A percentile compares a stretch with the other conserved stretches of the same genome.
phyloP scores from a whole-genome alignment of 768 basidiomycete genomes.

The Asterophora lycoperdoides region DNA sequence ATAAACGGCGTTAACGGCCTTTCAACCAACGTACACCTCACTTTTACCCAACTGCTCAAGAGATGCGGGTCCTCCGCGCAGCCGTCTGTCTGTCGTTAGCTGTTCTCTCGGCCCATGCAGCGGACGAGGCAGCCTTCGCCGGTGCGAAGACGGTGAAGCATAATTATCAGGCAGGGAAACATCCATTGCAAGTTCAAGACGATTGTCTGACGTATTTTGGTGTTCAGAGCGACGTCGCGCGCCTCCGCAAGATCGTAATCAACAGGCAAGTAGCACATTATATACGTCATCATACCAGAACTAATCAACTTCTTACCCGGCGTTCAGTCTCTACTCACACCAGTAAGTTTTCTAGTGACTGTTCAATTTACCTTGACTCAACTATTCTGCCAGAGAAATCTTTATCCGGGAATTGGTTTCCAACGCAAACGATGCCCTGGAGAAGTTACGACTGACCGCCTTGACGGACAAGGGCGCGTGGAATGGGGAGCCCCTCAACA shows the following conservation, averaged over 20 bases:
- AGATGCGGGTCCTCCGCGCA: conserved; percentile 58
- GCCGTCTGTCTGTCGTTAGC: conserved; percentile 43
- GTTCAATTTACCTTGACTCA: neutral
- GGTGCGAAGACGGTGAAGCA: conserved; percentile 51
- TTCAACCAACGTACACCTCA: neutral
- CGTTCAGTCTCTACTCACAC: conserved; percentile 73
- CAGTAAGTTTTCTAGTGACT: conserved; percentile 39
- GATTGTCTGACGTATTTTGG: neutral
- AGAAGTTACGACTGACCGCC: conserved; percentile 84
- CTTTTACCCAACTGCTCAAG: conserved; percentile 7
- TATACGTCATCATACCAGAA: no score
- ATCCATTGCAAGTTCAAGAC: neutral
- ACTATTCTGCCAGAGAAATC: conserved; percentile 50
- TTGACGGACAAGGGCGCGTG: conserved; percentile 73
- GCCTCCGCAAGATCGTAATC: conserved; percentile 90
- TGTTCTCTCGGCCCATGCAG: conserved; percentile 41
- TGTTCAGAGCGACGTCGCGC: conserved; percentile 83
- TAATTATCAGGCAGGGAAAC: conserved; percentile 59
- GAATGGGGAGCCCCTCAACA: conserved; percentile 75
- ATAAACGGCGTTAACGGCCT: conserved; percentile 1
- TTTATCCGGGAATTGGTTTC: conserved; percentile 90
- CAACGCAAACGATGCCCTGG: conserved; percentile 94
- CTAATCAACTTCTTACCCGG: no score
- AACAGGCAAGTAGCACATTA: conserved; percentile 54
- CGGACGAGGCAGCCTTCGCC: conserved; percentile 39